A percentile compares a stretch with the other conserved stretches of the same genome.
phyloP scores from a whole-genome alignment of 768 basidiomycete species.

The Trametopsis cervina region DNA sequence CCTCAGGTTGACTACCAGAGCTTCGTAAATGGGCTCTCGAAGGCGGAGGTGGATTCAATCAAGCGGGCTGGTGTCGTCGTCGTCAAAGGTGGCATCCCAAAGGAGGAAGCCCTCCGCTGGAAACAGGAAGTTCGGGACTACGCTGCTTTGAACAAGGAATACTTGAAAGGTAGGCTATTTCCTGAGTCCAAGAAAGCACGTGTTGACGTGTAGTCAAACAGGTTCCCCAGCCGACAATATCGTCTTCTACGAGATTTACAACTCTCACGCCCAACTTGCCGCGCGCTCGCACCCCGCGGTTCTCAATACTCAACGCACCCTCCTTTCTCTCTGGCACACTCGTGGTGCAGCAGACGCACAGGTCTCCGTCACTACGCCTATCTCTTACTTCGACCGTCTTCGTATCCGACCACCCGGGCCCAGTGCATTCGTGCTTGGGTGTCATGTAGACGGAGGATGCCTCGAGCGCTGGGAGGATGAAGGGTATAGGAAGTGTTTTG shows the following conservation, averaged over 20 bases:
- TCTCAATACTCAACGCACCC: conserved; percentile 47
- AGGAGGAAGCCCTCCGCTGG: conserved; percentile 57
- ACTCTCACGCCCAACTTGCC: conserved; percentile 52
- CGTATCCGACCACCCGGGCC: conserved; percentile 72
- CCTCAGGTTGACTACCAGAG: conserved; percentile 41
- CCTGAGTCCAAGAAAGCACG: background rate
- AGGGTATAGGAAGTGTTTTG: conserved; percentile 47
- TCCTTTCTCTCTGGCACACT: conserved; percentile 56
- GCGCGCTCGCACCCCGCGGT: conserved; percentile 62
- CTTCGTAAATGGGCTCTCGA: conserved; percentile 39
- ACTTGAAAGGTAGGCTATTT: conserved; percentile 45
- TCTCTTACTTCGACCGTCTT: conserved; percentile 75
- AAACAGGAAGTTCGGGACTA: conserved; percentile 49
- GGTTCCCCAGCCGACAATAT: conserved; percentile 63
- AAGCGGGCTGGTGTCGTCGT: conserved; percentile 49
- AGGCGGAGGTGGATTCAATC: conserved; percentile 35
- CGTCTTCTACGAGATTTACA: conserved; percentile 72
- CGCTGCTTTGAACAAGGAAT: conserved; percentile 37
- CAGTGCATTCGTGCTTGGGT: conserved; percentile 55
- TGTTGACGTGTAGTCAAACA: conserved; percentile 18
- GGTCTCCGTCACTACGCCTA: conserved; percentile 45
- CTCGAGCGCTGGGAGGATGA: conserved; percentile 77
- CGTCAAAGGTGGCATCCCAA: conserved; percentile 48
- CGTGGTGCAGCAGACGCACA: conserved; percentile 32
- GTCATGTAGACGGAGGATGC: conserved; percentile 57